Percentiles rank a stretch among this genome's conserved stretches.
These are phyloP conservation scores for Capsella rubella DNA, from an alignment of 441 rosid genomes.

Conservation along the genomic window DNA sequence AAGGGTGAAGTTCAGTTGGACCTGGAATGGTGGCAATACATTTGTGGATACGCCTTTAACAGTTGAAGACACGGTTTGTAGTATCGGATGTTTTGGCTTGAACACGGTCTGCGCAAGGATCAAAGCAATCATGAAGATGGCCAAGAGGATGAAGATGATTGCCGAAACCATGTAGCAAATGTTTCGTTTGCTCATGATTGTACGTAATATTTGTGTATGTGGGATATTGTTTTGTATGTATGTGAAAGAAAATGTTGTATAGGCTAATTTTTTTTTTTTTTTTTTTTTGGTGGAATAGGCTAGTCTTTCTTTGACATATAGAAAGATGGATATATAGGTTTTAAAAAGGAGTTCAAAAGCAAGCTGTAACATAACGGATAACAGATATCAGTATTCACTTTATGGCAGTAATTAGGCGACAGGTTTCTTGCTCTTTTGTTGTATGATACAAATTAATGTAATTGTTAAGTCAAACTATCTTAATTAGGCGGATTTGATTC, in stretches of 20 bases:
- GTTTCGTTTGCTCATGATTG: slow-evolving; percentile 20
- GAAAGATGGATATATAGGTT: neutral
- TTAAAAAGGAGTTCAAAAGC: neutral
- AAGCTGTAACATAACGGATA: slow-evolving; percentile 11
- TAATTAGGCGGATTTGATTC: slow-evolving; percentile 22
- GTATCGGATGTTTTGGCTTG: slow-evolving; percentile 55
- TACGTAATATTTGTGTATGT: neutral
- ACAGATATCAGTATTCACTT: slow-evolving; percentile 20
- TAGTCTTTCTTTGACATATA: neutral
- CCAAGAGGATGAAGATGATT: slow-evolving; percentile 20
- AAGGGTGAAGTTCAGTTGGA: slow-evolving; percentile 63
- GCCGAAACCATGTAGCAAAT: slow-evolving; percentile 32
- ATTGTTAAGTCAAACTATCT: slow-evolving; percentile 16
- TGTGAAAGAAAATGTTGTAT: neutral
- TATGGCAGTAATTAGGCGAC: slow-evolving; percentile 14
- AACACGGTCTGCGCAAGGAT: slow-evolving; percentile 60
- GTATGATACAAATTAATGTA: slow-evolving; percentile 4
- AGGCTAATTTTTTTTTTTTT: neutral
- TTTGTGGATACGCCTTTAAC: slow-evolving; percentile 59
- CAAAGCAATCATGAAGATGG: slow-evolving; percentile 41
- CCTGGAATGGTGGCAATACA: slow-evolving; percentile 46
- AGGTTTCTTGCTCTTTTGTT: neutral
- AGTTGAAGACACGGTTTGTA: slow-evolving; percentile 52
- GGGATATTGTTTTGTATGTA: neutral
- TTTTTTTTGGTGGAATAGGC: no score